Conservation (phyloP, 306 rosid genomes). For the Rosa persica region DNA sequence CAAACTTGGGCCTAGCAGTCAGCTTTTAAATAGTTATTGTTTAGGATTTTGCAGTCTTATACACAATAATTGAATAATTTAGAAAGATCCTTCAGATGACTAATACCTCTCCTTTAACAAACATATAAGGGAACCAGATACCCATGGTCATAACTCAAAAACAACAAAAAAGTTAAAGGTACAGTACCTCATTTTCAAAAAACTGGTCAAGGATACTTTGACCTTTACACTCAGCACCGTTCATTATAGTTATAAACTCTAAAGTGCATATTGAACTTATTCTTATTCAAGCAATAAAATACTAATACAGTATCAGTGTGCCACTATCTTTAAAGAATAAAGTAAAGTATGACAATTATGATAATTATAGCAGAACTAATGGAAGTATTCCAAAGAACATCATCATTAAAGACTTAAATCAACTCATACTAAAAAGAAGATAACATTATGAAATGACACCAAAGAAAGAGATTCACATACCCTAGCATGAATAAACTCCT, state of each 20-base stretch:
- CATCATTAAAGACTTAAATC: neutral
- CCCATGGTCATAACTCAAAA: neutral
- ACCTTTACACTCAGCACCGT: slow-evolving; percentile 8
- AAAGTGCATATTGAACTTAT: slow-evolving; percentile 8
- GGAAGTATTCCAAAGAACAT: slow-evolving; percentile 6
- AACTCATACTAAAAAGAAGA: neutral
- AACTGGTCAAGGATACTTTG: slow-evolving; percentile 10
- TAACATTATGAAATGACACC: neutral
- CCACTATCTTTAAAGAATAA: neutral
- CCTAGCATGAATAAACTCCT: slow-evolving; percentile 92
- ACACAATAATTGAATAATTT: neutral
- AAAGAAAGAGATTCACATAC: slow-evolving; percentile 39
- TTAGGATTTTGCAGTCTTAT: neutral
- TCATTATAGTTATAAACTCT: slow-evolving; percentile 13
- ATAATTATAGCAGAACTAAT: neutral
- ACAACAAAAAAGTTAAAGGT: neutral
- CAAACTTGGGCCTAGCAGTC: neutral
- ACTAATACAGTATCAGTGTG: neutral
- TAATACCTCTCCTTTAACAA: neutral
- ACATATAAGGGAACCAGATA: neutral
- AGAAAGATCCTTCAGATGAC: neutral
- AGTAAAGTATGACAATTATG: neutral
- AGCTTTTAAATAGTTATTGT: neutral
- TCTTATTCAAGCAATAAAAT: slow-evolving; percentile 1
- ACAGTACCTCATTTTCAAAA: neutral